Percentiles rank a stretch among this genome's conserved stretches.
These are phyloP conservation scores for Hanseniaspora thailandica DNA, from an alignment of 805 yeast genomes.

Conservation along the genomic window DNA sequence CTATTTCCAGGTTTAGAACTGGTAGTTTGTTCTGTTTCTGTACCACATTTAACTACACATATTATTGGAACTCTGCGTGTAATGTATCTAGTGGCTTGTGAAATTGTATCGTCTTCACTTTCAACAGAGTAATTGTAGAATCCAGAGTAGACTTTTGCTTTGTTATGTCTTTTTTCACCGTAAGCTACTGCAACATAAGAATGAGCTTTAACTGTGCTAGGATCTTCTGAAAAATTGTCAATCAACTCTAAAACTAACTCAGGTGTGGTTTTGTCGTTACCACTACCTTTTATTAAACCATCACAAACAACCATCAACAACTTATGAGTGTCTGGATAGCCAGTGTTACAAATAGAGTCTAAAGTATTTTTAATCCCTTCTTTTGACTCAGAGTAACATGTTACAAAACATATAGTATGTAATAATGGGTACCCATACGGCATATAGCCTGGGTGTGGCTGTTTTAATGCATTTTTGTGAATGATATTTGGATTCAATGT, in stretches of 20 bases:
- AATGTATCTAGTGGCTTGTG: conserved; percentile 62
- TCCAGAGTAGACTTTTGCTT: conserved; percentile 95
- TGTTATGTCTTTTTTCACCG: conserved; percentile 88
- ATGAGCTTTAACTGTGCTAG: conserved; percentile 64
- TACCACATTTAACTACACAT: conserved; percentile 75
- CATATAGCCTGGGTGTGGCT: conserved; percentile 79
- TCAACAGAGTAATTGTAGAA: conserved; percentile 55
- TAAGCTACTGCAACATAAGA: conserved; percentile 94
- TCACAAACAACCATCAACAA: conserved; percentile 78
- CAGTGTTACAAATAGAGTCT: conserved; percentile 90
- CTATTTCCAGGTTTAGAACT: conserved; percentile 74
- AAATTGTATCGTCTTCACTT: conserved; percentile 44
- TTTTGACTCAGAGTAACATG: conserved; percentile 90
- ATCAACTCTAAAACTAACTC: conserved; percentile 81
- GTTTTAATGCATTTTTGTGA: conserved; percentile 74
- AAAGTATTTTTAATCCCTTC: conserved; percentile 75
- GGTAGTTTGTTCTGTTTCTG: conserved; percentile 60
- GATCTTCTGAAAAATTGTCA: conserved; percentile 60
- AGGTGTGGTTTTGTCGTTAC: conserved; percentile 77
- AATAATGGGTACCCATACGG: conserved; percentile 76
- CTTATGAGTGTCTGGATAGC: conserved; percentile 90
- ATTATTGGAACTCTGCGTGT: conserved; percentile 65
- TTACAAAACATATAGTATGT: conserved; percentile 64
- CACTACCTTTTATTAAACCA: conserved; percentile 89
- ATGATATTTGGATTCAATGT: conserved; percentile 48